Base-by-base conservation (phyloP, 83 land plant species). In the Picea mariana region DNA sequence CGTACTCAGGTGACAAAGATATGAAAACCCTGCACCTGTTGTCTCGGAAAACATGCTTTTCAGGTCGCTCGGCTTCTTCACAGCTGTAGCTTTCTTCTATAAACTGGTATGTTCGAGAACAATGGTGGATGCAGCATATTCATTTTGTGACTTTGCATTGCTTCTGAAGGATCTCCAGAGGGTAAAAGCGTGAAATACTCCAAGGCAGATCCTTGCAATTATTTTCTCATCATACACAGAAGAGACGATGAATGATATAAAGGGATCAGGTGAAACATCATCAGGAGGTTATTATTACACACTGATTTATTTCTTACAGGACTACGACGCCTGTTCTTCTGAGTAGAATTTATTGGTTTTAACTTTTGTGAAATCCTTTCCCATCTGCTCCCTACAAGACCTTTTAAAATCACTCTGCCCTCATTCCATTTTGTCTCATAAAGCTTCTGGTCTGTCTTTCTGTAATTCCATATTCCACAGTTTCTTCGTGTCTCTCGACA, bases 361-460 rank as follows among this genome's bases (percentile, higher is more conserved):
- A 4, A 27, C 59, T 55, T 55, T 55, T 67, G 38, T 67, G 16
- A 26, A 12, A 13, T 26, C 71, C 71, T 31, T 67, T 27, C 17
- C 38, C 34, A 67, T 67, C 34, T 67, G 71, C 71, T 67, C 71
- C 38, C 38, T 55, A 12, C 40, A 13, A 13, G 38, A 16, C 38
- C 38, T 31, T 67, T 67, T 67, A 67, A 67, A 67, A 26, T 31
- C 34, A 26, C 71, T 67, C 71, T 67, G 71, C 17, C 4, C 71
- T 67, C 40, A 67, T 67, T 67, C 71, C 71, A 26, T 67, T 67
- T 67, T 67, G 71, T 67, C 71, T 67, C 71, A 67, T 55, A 12
- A 55, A 67, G 31, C 15, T 31, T 27, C 71, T 67, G 11, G 16
- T 31, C 3, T 31, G 68, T 16, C 71, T 65, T 23, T 16, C 16